Conservation (phyloP, 176 grass and related monocot species). For the Oryza meridionalis region DNA sequence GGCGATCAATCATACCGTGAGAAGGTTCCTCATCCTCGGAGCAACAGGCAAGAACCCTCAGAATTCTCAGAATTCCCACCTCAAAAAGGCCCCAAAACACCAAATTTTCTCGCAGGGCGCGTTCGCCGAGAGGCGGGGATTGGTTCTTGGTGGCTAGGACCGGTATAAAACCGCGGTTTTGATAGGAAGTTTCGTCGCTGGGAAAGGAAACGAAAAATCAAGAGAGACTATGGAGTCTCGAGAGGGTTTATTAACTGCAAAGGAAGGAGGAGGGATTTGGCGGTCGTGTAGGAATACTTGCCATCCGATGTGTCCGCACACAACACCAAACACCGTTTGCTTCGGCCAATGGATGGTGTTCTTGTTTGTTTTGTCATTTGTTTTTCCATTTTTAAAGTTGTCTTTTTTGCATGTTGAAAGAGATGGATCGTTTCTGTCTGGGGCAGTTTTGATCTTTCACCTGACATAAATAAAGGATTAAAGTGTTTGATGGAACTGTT, state of each 20-base stretch:
- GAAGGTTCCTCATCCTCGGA: slow-evolving; percentile 56
- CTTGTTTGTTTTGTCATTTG: neutral
- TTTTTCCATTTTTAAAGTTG: neutral
- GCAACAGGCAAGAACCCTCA: neutral
- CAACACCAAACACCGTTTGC: neutral
- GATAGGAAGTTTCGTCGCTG: neutral
- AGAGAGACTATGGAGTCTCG: neutral
- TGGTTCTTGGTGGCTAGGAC: neutral
- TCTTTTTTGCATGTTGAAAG: neutral
- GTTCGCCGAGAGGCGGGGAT: neutral
- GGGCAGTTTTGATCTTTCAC: neutral
- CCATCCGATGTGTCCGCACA: neutral
- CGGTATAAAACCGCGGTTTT: neutral
- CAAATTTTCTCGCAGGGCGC: neutral
- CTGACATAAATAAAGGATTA: neutral
- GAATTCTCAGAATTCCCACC: neutral
- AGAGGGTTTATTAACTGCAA: slow-evolving; percentile 28
- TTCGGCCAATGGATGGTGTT: neutral
- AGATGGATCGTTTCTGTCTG: neutral
- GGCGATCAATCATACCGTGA: slow-evolving; percentile 42
- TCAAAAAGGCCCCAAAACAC: neutral
- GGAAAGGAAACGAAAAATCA: neutral
- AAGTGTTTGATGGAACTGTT: neutral
- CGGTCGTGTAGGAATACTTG: slow-evolving; percentile 9
- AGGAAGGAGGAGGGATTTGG: slow-evolving; percentile 10